Evolutionary conservation across 768 basidiomycete genomes (phyloP), one percentile per base, ranked within the genome.

Genomic region (Agaricus bisporus): DNA sequence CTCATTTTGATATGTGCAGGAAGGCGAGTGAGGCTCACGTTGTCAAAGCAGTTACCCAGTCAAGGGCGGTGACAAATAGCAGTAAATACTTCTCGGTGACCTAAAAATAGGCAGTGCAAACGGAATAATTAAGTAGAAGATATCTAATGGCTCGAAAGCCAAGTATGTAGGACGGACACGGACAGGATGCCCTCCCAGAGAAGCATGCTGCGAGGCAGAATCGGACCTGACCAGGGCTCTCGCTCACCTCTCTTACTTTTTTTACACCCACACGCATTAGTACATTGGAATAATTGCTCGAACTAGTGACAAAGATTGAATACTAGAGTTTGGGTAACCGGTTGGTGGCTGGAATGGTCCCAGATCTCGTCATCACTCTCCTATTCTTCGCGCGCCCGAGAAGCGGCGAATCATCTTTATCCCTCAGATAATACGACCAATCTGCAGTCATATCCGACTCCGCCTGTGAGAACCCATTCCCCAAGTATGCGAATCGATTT

Each of bases 1-100:
- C 78, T 82, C 80, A 81, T 81, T 22, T 56, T 28, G 51, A 64
- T 55, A 22, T 49, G 22, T 22, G 22, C 22, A 66, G 17, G 51
- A 36, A 36, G 35, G n/a, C 6, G 6, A 15, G 20, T 26, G 41
- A 7, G 10, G 28, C 29, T 25, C 7, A 18, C 9, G 11, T 11
- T 18, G 36, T 1, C 41, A 10, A 28, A 28, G 22, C 25, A 28
- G 42, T 20, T 28, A 18, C 22, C 25, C 10, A 32, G 20, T 15
- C 12, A 44, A 28, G 42, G 36, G 35, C 12, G 36, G 29, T 48
- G n/a, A 12, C 52, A 54, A 54, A 47, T 18, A 54, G 28, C 18
- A 18, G 17, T 48, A 54, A 54, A 54, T 39, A 45, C 11, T 5
- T 39, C 11, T 5, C 18, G 18, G 12, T 20, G 50, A 20, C 8